Evolutionary conservation across 257 asterid genomes (phyloP).

Genomic region (Thymus quinquecostatus): DNA sequence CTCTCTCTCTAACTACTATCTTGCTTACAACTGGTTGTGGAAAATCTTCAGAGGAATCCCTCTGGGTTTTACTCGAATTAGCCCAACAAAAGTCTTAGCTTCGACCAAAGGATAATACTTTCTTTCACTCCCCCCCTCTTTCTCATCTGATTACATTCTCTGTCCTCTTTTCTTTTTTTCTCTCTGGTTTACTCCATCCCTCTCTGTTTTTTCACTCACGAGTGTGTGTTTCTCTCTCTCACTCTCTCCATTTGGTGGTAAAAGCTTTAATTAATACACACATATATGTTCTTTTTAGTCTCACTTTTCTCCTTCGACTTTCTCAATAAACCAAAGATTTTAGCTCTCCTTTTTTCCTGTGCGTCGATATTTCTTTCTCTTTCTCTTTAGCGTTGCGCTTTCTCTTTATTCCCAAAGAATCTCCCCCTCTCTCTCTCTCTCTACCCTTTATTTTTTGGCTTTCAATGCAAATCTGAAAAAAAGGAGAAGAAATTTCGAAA

Average conservation of each 20-base stretch:
- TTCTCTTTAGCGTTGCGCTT: slow-evolving; percentile 46
- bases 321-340: slow-evolving; percentile 25
- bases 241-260: background rate
- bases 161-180: slow-evolving; percentile 9
- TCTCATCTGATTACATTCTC: slow-evolving; percentile 39
- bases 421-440: slow-evolving; percentile 28
- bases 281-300: slow-evolving; percentile 21
- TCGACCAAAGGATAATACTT: slow-evolving; percentile 28
- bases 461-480: slow-evolving; percentile 70
- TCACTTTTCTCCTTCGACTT: slow-evolving; percentile 29
- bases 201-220: slow-evolving; percentile 26
- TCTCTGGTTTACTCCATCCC: slow-evolving; percentile 24
- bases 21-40: slow-evolving; percentile 16
- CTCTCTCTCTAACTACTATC: background rate
- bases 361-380: slow-evolving; percentile 18
- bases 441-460: slow-evolving; percentile 39
- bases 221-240: slow-evolving; percentile 26
- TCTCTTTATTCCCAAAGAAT: slow-evolving; percentile 65
- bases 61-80: slow-evolving; percentile 45
- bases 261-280: slow-evolving; percentile 6
- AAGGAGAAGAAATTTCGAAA: no score
- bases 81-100: slow-evolving; percentile 29
- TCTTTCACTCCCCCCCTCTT: background rate
- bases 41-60: slow-evolving; percentile 40
- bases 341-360: slow-evolving; percentile 16